A percentile compares a stretch with the other conserved stretches of the same genome.
These are phyloP conservation scores for Gossypium aridum DNA, from an alignment of 441 rosid species.

Conservation along the genomic window DNA sequence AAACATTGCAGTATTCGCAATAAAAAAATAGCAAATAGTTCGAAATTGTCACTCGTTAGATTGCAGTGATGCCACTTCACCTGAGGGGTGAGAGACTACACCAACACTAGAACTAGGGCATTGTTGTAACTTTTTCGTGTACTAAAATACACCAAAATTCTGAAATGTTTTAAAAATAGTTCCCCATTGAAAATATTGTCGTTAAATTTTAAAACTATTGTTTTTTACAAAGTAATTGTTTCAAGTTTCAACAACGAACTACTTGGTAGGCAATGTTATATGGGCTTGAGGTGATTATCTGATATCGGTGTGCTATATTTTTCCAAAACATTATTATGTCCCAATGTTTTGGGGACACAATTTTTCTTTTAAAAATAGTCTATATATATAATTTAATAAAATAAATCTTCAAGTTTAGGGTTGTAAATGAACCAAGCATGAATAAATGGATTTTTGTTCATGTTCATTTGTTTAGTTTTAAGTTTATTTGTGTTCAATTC, in stretches of 20 bases:
- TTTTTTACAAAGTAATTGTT: background rate
- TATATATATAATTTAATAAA: no score
- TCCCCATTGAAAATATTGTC: background rate
- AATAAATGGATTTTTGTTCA: no score
- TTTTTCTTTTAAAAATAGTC: background rate
- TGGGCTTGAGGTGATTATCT: no score
- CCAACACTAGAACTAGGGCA: slow-evolving; percentile 11
- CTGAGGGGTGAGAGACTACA: background rate
- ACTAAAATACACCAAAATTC: background rate
- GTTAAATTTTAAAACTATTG: background rate
- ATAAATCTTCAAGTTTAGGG: no score
- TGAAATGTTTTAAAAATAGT: background rate
- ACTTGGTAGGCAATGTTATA: background rate
- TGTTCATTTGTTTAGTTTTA: no score
- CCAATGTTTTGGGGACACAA: no score
- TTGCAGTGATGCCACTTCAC: slow-evolving; percentile 4
- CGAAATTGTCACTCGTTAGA: slow-evolving; percentile 1
- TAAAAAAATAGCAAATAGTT: background rate
- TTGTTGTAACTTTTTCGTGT: slow-evolving; percentile 10
- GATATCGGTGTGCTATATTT: no score
- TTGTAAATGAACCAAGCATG: no score
- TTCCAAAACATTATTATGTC: no score
- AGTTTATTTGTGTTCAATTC: no score
- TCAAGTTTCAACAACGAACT: background rate
- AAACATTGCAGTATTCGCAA: slow-evolving; percentile 5